Conservation (phyloP, 495 filamentous ascomycete genomes). For the Lophiostoma macrostomum region DNA sequence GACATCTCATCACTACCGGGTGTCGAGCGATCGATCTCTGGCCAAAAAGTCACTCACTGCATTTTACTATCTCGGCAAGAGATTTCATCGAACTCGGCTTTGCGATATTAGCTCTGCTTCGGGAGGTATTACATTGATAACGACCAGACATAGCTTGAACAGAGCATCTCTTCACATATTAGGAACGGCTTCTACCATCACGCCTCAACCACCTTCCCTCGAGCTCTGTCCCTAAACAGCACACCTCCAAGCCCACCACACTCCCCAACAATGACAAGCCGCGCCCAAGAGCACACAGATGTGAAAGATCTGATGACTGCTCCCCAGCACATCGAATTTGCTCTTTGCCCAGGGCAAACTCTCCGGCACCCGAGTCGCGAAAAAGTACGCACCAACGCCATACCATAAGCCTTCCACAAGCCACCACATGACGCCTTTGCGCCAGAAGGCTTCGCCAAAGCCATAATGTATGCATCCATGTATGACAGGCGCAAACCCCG, state of each 20-base stretch:
- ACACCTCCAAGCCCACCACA: constrained; percentile 26
- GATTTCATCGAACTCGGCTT: too few relatives aligned
- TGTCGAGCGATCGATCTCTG: too few relatives aligned
- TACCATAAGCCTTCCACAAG: constrained; percentile 27
- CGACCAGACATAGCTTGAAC: too few relatives aligned
- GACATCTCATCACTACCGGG: too few relatives aligned
- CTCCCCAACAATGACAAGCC: constrained; percentile 28
- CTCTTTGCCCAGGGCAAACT: constrained; percentile 6
- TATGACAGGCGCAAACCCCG: constrained; percentile 48
- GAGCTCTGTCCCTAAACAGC: neutral
- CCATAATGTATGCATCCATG: constrained; percentile 48
- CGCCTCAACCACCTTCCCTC: neutral
- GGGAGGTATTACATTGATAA: too few relatives aligned
- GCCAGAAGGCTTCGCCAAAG: constrained; percentile 40
- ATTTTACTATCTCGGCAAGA: too few relatives aligned
- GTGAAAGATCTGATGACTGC: constrained; percentile 35
- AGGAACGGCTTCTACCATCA: too few relatives aligned
- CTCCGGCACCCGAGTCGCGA: constrained; percentile 25
- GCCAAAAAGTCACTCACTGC: too few relatives aligned
- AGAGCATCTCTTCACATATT: too few relatives aligned
- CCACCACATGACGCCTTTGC: constrained; percentile 47
- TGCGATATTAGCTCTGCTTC: too few relatives aligned
- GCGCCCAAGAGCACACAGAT: constrained; percentile 23
- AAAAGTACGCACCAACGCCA: constrained; percentile 25
- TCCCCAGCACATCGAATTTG: constrained; percentile 25